These are phyloP conservation scores for Zygoascus flipseniorum DNA, from an alignment of 805 yeast genomes.

Conservation along the genomic window DNA sequence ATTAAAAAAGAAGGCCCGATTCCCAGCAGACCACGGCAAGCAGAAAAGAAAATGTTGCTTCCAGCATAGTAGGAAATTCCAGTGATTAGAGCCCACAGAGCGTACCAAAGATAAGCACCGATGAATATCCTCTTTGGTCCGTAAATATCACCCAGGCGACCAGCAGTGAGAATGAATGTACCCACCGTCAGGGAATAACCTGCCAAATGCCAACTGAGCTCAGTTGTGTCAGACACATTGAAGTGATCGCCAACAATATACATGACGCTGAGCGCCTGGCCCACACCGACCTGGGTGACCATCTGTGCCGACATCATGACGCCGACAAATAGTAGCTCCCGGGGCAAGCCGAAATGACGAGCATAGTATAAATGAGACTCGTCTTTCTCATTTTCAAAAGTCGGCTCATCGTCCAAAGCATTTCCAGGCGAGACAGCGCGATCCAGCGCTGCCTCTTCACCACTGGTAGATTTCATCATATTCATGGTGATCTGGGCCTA, in stretches of 20 bases:
- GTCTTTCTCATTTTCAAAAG: background rate
- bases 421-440: too few relatives aligned
- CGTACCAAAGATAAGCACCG: slow-evolving; percentile 47
- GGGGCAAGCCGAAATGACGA: background rate
- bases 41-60: slow-evolving; percentile 18
- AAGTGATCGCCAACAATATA: slow-evolving; percentile 27
- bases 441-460: too few relatives aligned
- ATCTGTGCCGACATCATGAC: slow-evolving; percentile 28
- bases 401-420: too few relatives aligned
- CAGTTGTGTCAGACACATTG: slow-evolving; percentile 24
- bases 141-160: slow-evolving; percentile 63
- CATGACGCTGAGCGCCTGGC: slow-evolving; percentile 26
- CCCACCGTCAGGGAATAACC: slow-evolving; percentile 65
- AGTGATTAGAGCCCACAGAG: slow-evolving; percentile 50
- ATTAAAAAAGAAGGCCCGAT: slow-evolving; percentile 51
- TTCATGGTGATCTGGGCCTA: too few relatives aligned
- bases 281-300: slow-evolving; percentile 32
- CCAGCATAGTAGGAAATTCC: slow-evolving; percentile 48
- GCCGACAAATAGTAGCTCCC: slow-evolving; percentile 21
- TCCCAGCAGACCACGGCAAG: slow-evolving; percentile 56
- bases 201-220: slow-evolving; percentile 58
- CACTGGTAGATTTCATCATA: too few relatives aligned
- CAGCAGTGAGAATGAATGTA: slow-evolving; percentile 59
- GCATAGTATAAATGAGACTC: background rate
- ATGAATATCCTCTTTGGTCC: slow-evolving; percentile 52